phyloP scores from a whole-genome alignment of 345 rosid genomes.

The Durio zibethinus region DNA sequence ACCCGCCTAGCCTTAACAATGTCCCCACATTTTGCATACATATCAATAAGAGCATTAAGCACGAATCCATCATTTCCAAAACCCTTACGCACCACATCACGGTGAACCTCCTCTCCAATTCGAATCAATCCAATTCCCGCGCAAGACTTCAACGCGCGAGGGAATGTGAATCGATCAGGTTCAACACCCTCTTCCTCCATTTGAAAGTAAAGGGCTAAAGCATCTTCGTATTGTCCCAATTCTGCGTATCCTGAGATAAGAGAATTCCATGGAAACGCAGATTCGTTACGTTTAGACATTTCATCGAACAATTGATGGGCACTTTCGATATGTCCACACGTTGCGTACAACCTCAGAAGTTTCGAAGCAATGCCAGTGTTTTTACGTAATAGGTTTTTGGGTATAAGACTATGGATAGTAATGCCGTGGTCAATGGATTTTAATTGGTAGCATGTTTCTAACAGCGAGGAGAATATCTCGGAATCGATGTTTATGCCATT shows the following conservation, averaged over 20 bases:
- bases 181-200: conserved; percentile 81
- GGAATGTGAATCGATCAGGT: conserved; percentile 77
- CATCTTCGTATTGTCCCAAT: conserved; percentile 63
- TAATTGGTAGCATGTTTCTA: conserved; percentile 63
- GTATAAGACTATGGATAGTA: conserved; percentile 57
- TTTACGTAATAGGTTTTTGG: conserved; percentile 42
- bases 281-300: conserved; percentile 51
- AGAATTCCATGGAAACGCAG: conserved; percentile 87
- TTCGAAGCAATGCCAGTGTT: conserved; percentile 61
- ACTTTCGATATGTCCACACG: conserved; percentile 41
- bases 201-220: conserved; percentile 81
- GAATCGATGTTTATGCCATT: conserved; percentile 56
- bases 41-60: conserved; percentile 74
- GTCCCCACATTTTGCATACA: conserved; percentile 94
- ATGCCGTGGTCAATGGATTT: conserved; percentile 50
- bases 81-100: conserved; percentile 66
- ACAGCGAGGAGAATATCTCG: conserved; percentile 61
- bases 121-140: conserved; percentile 72
- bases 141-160: conserved; percentile 80
- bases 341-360: conserved; percentile 53
- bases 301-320: conserved; percentile 83
- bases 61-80: conserved; percentile 57
- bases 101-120: conserved; percentile 71
- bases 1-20: conserved; percentile 69
- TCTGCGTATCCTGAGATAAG: conserved; percentile 75